Evolutionary conservation across 108 stramenopile species (phyloP).

Genomic region (Mediolabrus comicus): DNA sequence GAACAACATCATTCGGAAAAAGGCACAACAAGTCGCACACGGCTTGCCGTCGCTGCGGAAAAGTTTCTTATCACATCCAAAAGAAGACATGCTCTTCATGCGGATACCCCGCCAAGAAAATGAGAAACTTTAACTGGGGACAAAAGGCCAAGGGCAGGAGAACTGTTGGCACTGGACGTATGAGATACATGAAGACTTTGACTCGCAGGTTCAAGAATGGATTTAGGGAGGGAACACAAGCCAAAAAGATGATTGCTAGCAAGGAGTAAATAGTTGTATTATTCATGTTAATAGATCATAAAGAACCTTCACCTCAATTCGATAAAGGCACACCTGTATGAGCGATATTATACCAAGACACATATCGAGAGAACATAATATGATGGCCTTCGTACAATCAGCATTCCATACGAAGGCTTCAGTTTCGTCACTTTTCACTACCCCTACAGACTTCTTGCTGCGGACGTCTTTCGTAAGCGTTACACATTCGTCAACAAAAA

Average conservation of each 20-base stretch:
- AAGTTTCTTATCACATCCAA: conserved; percentile 99
- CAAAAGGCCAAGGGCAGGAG: conserved; percentile 97
- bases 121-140: conserved; percentile 97
- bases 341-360: not conserved
- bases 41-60: conserved; percentile 98
- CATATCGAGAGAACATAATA: not conserved
- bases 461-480: no score
- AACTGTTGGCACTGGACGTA: conserved; percentile 97
- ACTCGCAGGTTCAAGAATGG: conserved; percentile 99
- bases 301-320: not conserved
- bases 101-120: conserved; percentile 98
- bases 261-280: conserved; percentile 48
- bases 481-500: no score
- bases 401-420: no score
- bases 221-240: conserved; percentile 97
- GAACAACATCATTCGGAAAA: conserved; percentile 99
- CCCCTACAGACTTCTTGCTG: no score
- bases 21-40: conserved; percentile 99
- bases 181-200: conserved; percentile 98
- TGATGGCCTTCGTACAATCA: no score
- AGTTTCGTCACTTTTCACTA: no score
- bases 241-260: conserved; percentile 82
- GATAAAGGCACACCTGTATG: not conserved
- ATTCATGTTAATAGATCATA: conserved; percentile 5
- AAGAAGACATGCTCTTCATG: conserved; percentile 98